Percentiles rank a stretch among this genome's conserved stretches.
Evolutionary conservation across 192 early-diverging fungal species (phyloP).

Genomic region (Rhizoclosmatium globosum): DNA sequence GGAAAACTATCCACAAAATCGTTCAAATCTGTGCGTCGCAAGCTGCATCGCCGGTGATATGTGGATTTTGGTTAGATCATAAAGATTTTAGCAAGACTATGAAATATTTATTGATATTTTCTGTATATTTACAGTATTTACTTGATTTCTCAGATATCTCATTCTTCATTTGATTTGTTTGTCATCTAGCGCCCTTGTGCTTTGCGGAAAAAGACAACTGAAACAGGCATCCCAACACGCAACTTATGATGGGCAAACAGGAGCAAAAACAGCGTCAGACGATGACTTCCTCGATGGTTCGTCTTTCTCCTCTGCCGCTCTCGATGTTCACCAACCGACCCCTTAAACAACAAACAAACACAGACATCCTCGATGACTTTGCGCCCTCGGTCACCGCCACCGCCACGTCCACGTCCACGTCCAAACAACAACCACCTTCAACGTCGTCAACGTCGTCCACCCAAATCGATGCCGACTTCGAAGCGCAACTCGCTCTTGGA

Average conservation of each 20-base stretch:
- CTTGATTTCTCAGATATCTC: background rate
- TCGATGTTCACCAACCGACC: background rate
- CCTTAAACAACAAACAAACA: background rate
- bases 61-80: too few relatives aligned
- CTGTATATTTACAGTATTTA: background rate
- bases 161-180: background rate
- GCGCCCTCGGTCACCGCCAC: background rate
- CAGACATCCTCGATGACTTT: background rate
- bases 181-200: background rate
- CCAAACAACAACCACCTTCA: background rate
- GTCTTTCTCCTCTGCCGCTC: background rate
- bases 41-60: too few relatives aligned
- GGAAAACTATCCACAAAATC: too few relatives aligned
- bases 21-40: too few relatives aligned
- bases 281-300: background rate
- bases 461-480: conserved; percentile 59
- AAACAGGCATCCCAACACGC: too few relatives aligned
- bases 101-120: background rate
- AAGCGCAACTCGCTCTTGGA: conserved; percentile 74
- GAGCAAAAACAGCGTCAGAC: background rate
- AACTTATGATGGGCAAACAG: background rate
- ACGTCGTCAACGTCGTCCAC: background rate
- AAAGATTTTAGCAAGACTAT: too few relatives aligned
- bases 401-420: background rate
- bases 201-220: too few relatives aligned